Evolutionary conservation across 768 basidiomycete genomes (phyloP), one percentile per base, ranked within the genome.

Genomic region (Neoboletus magnificus): DNA sequence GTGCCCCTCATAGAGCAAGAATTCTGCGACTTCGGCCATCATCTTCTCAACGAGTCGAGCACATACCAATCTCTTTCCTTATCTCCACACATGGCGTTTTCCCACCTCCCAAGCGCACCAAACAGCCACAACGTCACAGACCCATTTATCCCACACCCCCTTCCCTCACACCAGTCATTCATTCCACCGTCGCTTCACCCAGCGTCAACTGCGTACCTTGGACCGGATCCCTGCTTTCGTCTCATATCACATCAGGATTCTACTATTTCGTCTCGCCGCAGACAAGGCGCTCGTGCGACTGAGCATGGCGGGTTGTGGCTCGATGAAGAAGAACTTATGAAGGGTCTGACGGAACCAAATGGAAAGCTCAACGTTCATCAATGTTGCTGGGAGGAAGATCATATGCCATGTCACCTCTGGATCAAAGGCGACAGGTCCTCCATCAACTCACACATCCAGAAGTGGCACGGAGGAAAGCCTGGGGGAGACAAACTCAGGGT

Each of bases 371-470:
- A 1, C 7, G 29, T 67, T 1, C 50, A 58, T 5, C 47, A 30
- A 43, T 66, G 64, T 29, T 29, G 22, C 22, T 66, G 57, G 65
- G 53, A 61, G 1, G 36, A 52, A 20, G 32, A 58, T 44, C 30
- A 0, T 1, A 50, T 50, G 0, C 49, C 62, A 5, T 66, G 62
- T 39, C 46, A 37, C 45, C 51, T 60, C 5, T 66, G 58, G 61
- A 56, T 66, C 42, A 54, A 6, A 45, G 54, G 55, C 5, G 53
- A 65, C 41, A 60, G 54, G 45, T 53, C 64, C 3, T 56, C 22
- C 4, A 52, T 65, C 29, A 54, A 50, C 2, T 1, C 12, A 1
- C 65, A 67, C 13, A 61, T 62, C 29, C 65, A 51, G 20, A 57
- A 27, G 48, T 66, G 66, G 57, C 62, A 67, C 1, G 48, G 59